Base-by-base conservation (phyloP, 2,329 filamentous ascomycete genomes). In the Mycosphaerelloides madeirae region DNA sequence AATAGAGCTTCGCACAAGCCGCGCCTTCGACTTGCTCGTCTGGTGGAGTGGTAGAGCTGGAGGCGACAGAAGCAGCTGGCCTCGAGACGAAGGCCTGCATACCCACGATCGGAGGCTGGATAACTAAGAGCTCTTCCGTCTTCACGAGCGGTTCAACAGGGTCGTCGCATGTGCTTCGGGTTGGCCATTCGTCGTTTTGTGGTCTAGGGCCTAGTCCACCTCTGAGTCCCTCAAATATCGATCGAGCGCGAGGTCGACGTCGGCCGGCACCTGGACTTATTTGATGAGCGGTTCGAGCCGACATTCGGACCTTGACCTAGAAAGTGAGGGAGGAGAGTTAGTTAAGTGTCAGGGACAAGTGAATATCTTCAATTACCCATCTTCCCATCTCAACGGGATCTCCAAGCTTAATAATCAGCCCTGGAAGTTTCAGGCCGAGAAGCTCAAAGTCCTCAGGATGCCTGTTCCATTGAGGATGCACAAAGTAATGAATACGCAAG, bases 401-500 rank as follows among this genome's bases (percentile, higher is more conserved):
- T 13, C 52, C 57, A 11, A 36, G 41, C 15, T 48, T 39, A 38
- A 60, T 56, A 4, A 29, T 8, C 20, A 62, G 37, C 3, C 59
- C 58, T n/a, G 57, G 48, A 11, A 57, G 14, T 11, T 44, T 49
- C 12, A 55, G 29, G 20, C 49, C 46, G 7, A 62, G 44, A 3
- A 62, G 48, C 38, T 53, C 39, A 41, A 52, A 60, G n/a, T 57
- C 35, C 5, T 28, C 25, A 3, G 53, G 31, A 13, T 46, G 54
- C 12, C 45, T 41, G 16, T 38, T 35, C 48, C 55, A 62, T 13
- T 54, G 50, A 15, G 55, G 48, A 14, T 47, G 36, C 15, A 47
- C 39, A 42, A 61, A 61, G 12, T 50, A 33, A 40, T 59, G 53
- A 8, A 54, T 41, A 16, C 53, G 53, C n/a, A 62, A 48, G 15